Base-by-base conservation (phyloP, 345 rosid genomes). In the Jatropha curcas region DNA sequence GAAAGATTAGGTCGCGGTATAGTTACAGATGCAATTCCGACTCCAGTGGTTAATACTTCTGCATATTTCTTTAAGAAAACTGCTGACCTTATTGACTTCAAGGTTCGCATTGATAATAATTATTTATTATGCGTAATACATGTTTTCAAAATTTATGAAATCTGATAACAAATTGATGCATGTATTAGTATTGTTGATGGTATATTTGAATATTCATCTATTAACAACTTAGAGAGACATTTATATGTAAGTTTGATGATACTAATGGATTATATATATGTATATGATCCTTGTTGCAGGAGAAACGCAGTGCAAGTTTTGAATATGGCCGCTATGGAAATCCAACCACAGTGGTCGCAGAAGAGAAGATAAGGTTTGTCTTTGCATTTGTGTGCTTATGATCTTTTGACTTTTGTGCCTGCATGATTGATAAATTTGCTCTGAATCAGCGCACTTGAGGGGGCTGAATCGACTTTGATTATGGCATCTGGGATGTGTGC, bases 401-500 rank as follows among this genome's bases (percentile, higher is more conserved):
- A 8, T 70, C 37, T 61, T 20, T 67, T 22, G 53, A 28, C 39
- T 61, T 16, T 70, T 22, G 58, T 31, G 24, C 24, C 37, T 50
- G 2, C 79, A 43, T 45, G 58, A 1, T 73, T 34, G 19, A 43
- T 69, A 5, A 7, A 7, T 20, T 43, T 28, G 64, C 25, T 55
- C 22, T 62, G 30, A 56, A 76, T 52, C 57, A 95, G 99, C 88
- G 96, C 94, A 14, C 97, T 95, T 68, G 99, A 95, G 78, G 97
- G 98, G 61, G 93, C 98, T 53, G 98, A 92, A 79, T 91, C 99
- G 27, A 95, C 99, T 14, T 74, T 95, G 85, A 83, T 95, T 74
- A 69, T 92, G 94, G 97, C 99, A 20, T 95, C 99, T 74, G 98
- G 99, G 73, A 95, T 92, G 99, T 92, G 94, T 79, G 99, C 98